Conservation (phyloP, 1,284 basidiomycete species). For the Cryptococcus wingfieldii region DNA sequence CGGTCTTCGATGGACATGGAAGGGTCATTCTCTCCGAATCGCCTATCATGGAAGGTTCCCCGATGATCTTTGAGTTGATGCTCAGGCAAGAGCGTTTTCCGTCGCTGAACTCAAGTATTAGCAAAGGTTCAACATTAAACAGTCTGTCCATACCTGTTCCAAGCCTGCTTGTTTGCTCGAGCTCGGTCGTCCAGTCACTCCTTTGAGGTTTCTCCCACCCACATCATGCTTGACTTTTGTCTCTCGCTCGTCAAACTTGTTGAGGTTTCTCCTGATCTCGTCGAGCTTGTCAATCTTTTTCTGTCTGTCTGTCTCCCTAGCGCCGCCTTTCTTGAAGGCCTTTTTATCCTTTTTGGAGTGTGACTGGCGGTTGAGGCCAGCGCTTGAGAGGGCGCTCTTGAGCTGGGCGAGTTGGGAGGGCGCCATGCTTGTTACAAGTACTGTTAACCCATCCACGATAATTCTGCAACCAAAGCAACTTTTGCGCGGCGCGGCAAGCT, state of each 20-base stretch:
- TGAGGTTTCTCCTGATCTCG: slow-evolving; percentile 78
- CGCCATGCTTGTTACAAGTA: slow-evolving; percentile 31
- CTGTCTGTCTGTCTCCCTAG: slow-evolving; percentile 68
- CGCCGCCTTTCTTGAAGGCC: slow-evolving; percentile 57
- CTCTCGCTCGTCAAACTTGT: slow-evolving; percentile 89
- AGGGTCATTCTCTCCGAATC: slow-evolving; percentile 94
- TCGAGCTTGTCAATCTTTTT: slow-evolving; percentile 73
- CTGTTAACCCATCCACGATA: neutral
- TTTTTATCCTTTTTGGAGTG: slow-evolving; percentile 58
- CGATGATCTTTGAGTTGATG: slow-evolving; percentile 66
- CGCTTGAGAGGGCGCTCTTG: slow-evolving; percentile 71
- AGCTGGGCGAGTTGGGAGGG: slow-evolving; percentile 78
- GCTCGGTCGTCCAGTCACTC: slow-evolving; percentile 74
- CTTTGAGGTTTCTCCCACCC: slow-evolving; percentile 79
- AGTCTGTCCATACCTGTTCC: slow-evolving; percentile 63
- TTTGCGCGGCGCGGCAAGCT: slow-evolving; percentile 11
- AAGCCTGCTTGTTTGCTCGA: slow-evolving; percentile 83
- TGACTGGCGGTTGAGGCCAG: slow-evolving; percentile 63
- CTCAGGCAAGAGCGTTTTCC: slow-evolving; percentile 83
- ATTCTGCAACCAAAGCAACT: slow-evolving; percentile 5
- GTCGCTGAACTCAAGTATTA: slow-evolving; percentile 57
- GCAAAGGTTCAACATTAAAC: neutral
- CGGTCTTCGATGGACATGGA: slow-evolving; percentile 88
- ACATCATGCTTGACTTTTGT: slow-evolving; percentile 90
- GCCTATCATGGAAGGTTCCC: slow-evolving; percentile 85